Evolutionary conservation across 2,329 filamentous ascomycete genomes (phyloP).

Genomic region (Trichoderma sp.): DNA sequence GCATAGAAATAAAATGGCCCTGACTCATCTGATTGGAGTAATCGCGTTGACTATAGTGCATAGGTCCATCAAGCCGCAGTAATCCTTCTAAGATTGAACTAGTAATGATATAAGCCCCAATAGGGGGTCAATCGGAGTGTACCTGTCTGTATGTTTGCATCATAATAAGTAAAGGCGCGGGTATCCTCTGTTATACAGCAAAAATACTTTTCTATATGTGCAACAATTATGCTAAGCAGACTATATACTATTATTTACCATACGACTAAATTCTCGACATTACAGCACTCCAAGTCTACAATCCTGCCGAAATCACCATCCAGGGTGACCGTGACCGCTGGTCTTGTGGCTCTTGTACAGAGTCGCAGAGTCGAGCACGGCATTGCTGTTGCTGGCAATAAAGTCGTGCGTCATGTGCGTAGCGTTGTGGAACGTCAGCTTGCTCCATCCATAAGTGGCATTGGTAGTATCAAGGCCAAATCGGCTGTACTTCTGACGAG

Average conservation of each 20-base stretch:
- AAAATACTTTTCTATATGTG: no score
- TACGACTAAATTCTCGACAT: not conserved
- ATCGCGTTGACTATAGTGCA: no score
- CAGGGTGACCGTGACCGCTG: not conserved
- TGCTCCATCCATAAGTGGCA: slow-evolving; percentile 10
- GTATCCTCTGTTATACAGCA: no score
- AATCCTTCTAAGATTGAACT: no score
- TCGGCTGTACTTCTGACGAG: slow-evolving; percentile 1
- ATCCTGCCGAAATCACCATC: not conserved
- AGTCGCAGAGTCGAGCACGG: slow-evolving; percentile 5
- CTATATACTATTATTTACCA: not conserved
- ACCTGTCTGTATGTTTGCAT: no score
- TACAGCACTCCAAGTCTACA: not conserved
- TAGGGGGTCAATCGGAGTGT: no score
- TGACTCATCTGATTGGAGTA: no score
- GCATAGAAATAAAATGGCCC: no score
- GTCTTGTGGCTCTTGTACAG: not conserved
- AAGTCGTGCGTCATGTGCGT: slow-evolving; percentile 15
- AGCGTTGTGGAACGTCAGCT: not conserved
- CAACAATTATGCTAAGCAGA: not conserved
- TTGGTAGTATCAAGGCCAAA: slow-evolving; percentile 2
- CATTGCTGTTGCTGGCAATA: slow-evolving; percentile 6
- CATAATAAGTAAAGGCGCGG: no score
- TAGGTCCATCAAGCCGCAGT: no score
- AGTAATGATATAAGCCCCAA: no score